Evolutionary conservation across 768 basidiomycete species (phyloP), one percentile per base, ranked within the genome.

Genomic region (Lactarius hatsudake): DNA sequence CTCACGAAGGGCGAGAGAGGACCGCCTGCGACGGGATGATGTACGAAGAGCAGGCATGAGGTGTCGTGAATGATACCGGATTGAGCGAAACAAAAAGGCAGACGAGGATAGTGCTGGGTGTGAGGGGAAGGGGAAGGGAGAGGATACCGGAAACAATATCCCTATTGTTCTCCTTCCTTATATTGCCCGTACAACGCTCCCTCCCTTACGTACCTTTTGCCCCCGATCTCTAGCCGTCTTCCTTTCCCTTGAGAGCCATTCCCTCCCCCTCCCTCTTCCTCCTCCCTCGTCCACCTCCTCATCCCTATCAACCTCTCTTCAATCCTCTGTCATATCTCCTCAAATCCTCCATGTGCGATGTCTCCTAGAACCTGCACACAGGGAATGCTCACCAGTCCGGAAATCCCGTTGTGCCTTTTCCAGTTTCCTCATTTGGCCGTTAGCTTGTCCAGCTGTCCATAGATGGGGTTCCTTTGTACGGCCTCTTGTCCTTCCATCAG

Each of bases 161-260:
- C 28, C 60, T 71, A 71, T 71, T 71, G 70, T 71, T 65, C 62
- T 69, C 57, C 32, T 62, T 36, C 60, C 68, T 71, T 71, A 71
- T 71, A 71, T 10, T 20, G 4, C 8, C 30, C 1, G n/a, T 20
- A 8, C 28, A 18, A 15, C 26, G 26, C 26, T 18, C 13, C 2
- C 32, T 8, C 9, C 12, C 43, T 18, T 23, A 59, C 58, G 38
- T 36, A 9, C 43, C 32, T 18, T 2, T 17, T 13, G 3, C 3
- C 43, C 42, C 23, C 23, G 9, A n/a, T 18, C 26, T 2, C 5
- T 3, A 8, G 30, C 18, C 18, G 48, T 42, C 15, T 1, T 13
- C 40, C 23, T 18, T 13, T 17, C 26, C 40, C 15, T 28, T n/a
- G n/a, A n/a, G n/a, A 8, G 23, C 30, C 15, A 15, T 17, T 18